These are phyloP conservation scores for Arxiozyma slooffiae DNA, from an alignment of 1,139 yeast species.

Conservation along the genomic window DNA sequence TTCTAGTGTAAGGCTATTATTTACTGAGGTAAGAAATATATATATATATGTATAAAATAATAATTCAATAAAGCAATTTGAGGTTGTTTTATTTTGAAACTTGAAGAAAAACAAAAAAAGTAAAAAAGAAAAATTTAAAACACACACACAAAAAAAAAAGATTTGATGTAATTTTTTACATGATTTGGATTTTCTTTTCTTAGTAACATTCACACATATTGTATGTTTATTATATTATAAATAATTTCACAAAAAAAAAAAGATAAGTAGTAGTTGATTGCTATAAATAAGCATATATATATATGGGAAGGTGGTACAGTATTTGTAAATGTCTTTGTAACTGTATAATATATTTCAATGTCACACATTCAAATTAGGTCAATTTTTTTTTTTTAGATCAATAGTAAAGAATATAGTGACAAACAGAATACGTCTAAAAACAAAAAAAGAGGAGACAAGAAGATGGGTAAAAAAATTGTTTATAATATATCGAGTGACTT, in stretches of 20 bases:
- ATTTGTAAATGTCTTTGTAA: background rate
- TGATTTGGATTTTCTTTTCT: background rate
- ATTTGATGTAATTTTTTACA: background rate
- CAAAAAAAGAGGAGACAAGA: background rate
- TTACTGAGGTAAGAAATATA: too few relatives aligned
- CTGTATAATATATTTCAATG: background rate
- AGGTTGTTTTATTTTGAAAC: background rate
- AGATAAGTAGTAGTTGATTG: too few relatives aligned
- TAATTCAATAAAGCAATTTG: background rate
- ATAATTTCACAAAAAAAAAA: too few relatives aligned
- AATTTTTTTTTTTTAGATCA: too few relatives aligned
- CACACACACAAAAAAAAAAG: too few relatives aligned
- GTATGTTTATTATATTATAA: background rate
- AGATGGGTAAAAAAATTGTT: slow-evolving; percentile 41
- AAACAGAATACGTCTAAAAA: background rate
- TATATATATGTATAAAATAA: too few relatives aligned
- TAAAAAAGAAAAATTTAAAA: background rate
- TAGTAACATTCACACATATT: too few relatives aligned
- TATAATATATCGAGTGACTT: slow-evolving; percentile 86
- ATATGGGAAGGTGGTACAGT: background rate
- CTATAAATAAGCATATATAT: background rate
- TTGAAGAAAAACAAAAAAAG: background rate
- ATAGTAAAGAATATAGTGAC: background rate
- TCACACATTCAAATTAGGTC: background rate
- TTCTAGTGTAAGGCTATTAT: too few relatives aligned